Evolutionary conservation across 2,329 filamentous ascomycete genomes (phyloP), one percentile per base, ranked within the genome.

Genomic region (Ceratocystis cubensis): DNA sequence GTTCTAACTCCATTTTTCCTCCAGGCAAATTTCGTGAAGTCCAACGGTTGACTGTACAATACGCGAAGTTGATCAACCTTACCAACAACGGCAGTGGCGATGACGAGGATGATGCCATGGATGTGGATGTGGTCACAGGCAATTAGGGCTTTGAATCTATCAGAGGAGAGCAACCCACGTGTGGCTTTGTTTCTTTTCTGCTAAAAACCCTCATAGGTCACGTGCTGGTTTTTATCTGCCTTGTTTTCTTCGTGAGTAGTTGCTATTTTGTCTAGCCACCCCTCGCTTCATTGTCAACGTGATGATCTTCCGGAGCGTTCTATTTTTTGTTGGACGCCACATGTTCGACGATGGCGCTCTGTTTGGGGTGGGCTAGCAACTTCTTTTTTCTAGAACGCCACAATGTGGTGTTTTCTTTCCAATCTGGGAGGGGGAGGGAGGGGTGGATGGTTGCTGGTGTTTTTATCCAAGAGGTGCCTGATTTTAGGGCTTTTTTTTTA

Each of bases 1-100:
- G 30, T 59, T 59, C 56, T 59, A 59, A 59, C 28, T 53, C 48
- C 5, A 6, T 44, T 28, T 56, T n/a, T 7, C 17, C 2, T 8
- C 30, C 76, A 96, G 91, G 91, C 68, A 97, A 97, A 85, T 93
- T 94, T 76, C 87, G 94, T 66, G 95, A 97, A 73, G 80, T 99
- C 37, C 94, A 99, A 75, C 84, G 94, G 30, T 83, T 96, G 53
- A 96, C 91, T n/a, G 89, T 96, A 30, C 93, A 95, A 69, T 97
- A 97, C 75, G 93, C 93, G 13, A 85, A 89, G 69, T 79, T 91
- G n/a, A 79, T 95, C 25, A 88, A 88, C 66, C 78, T 89, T 46
- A 81, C 79, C 5, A 70, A 79, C 5, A 33, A 61, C 59, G 78
- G 79, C 22, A 77, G 79, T 17, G 74, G 76, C 10, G 72, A 74